These are phyloP conservation scores for Penicillium pancosmium DNA, from an alignment of 495 filamentous ascomycete genomes.

Conservation along the genomic window DNA sequence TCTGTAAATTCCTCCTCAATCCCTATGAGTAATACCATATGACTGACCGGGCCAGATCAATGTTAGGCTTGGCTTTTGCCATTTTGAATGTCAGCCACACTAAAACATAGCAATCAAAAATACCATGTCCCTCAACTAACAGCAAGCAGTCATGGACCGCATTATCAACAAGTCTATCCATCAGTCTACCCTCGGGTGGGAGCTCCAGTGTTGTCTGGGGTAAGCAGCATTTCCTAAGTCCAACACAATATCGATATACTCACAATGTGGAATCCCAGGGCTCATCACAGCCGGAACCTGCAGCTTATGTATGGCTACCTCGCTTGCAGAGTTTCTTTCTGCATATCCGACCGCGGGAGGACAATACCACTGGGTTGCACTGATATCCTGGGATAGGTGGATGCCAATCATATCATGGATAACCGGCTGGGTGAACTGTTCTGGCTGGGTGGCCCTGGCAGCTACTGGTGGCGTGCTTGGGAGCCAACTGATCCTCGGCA, in stretches of 20 bases:
- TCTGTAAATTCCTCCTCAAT: background rate
- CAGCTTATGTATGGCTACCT: slow-evolving; percentile 70
- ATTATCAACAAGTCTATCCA: background rate
- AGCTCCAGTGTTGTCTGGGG: background rate
- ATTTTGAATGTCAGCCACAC: background rate
- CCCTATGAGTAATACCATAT: background rate
- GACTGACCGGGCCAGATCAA: background rate
- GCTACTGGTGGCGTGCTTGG: slow-evolving; percentile 55
- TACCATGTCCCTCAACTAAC: too few relatives aligned
- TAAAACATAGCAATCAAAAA: too few relatives aligned
- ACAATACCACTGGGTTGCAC: slow-evolving; percentile 76
- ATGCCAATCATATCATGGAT: slow-evolving; percentile 67
- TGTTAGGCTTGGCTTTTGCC: background rate
- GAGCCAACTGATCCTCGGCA: slow-evolving; percentile 60
- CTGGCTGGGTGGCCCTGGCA: slow-evolving; percentile 66
- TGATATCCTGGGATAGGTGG: slow-evolving; percentile 47
- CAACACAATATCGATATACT: background rate
- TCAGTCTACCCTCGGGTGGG: background rate
- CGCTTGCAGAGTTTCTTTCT: slow-evolving; percentile 72
- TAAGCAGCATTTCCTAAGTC: background rate
- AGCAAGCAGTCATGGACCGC: background rate
- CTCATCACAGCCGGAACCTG: slow-evolving; percentile 70
- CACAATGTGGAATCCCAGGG: slow-evolving; percentile 34
- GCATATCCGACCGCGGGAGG: slow-evolving; percentile 72
- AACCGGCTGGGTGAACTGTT: slow-evolving; percentile 76